Evolutionary conservation across 208 protist species (phyloP).

Genomic region (Crithidia thermophila): DNA sequence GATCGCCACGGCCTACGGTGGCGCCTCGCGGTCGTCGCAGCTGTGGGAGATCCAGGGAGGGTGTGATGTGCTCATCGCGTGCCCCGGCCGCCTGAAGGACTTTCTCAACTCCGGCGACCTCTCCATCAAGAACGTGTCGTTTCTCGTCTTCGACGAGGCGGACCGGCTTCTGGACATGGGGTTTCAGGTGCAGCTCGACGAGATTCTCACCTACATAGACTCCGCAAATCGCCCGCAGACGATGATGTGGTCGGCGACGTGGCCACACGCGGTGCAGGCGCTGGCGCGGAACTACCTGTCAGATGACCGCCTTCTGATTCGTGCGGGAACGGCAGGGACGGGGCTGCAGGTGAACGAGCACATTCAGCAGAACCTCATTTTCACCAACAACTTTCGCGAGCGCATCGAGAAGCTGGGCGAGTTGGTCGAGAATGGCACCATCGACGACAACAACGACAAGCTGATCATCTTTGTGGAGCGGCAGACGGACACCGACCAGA

Average conservation of each 20-base stretch:
- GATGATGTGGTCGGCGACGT: constrained; percentile 98
- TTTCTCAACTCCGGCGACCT: constrained; percentile 93
- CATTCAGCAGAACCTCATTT: constrained; percentile 82
- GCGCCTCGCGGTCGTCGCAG: constrained; percentile 69
- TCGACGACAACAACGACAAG: constrained; percentile 86
- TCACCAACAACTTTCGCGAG: constrained; percentile 54
- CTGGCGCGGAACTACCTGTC: constrained; percentile 90
- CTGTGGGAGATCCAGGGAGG: constrained; percentile 59
- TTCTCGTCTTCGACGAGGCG: constrained; percentile 99
- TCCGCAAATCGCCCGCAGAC: constrained; percentile 82
- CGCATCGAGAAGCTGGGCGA: constrained; percentile 70
- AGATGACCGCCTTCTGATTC: constrained; percentile 78
- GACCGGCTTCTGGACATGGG: constrained; percentile 97
- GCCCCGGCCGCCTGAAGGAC: constrained; percentile 98
- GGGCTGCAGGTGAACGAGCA: constrained; percentile 84
- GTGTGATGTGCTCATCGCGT: constrained; percentile 96
- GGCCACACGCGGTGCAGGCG: constrained; percentile 82
- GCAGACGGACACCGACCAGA: constrained; percentile 85
- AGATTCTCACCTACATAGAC: constrained; percentile 92
- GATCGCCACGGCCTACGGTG: constrained; percentile 85
- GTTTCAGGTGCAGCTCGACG: constrained; percentile 92
- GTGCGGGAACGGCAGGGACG: constrained; percentile 83
- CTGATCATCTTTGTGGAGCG: constrained; percentile 94
- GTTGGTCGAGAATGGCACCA: constrained; percentile 79
- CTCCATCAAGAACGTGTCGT: constrained; percentile 86